Percentiles rank a stretch among this genome's conserved stretches.
Conservation (phyloP, 805 yeast genomes). For the Ogataea dorogensis region DNA sequence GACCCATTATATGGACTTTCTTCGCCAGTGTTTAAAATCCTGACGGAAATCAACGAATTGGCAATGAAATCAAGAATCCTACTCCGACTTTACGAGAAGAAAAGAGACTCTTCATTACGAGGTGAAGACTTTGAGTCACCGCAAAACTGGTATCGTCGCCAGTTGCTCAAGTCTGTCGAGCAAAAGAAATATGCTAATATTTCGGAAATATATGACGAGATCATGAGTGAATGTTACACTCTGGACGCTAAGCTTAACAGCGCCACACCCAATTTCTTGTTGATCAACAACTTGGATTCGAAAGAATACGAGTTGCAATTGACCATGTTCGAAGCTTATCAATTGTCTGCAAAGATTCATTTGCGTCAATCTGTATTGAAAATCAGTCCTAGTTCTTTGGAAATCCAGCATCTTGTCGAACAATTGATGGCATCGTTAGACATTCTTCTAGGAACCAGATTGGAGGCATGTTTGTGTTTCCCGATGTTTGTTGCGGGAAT, state of each 20-base stretch:
- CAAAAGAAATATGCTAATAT: slow-evolving; percentile 23
- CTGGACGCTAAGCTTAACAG: slow-evolving; percentile 49
- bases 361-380: slow-evolving; percentile 62
- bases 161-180: slow-evolving; percentile 17
- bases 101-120: slow-evolving; percentile 1
- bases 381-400: slow-evolving; percentile 59
- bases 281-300: slow-evolving; percentile 36
- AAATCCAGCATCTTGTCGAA: slow-evolving; percentile 55
- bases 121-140: slow-evolving; percentile 14
- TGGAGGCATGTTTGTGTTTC: slow-evolving; percentile 71
- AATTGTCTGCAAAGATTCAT: slow-evolving; percentile 65
- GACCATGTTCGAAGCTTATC: slow-evolving; percentile 69
- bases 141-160: slow-evolving; percentile 18
- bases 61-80: slow-evolving; percentile 50
- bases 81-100: slow-evolving; percentile 18
- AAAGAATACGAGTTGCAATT: slow-evolving; percentile 64
- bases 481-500: slow-evolving; percentile 80
- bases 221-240: slow-evolving; percentile 36
- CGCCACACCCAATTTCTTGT: slow-evolving; percentile 51
- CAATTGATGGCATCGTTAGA: slow-evolving; percentile 59
- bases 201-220: slow-evolving; percentile 36
- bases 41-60: slow-evolving; percentile 67
- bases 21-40: slow-evolving; percentile 59
- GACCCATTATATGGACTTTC: slow-evolving; percentile 76
- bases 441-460: slow-evolving; percentile 59